phyloP scores from a whole-genome alignment of 208 protist species.

The Crithidia thermophila region DNA sequence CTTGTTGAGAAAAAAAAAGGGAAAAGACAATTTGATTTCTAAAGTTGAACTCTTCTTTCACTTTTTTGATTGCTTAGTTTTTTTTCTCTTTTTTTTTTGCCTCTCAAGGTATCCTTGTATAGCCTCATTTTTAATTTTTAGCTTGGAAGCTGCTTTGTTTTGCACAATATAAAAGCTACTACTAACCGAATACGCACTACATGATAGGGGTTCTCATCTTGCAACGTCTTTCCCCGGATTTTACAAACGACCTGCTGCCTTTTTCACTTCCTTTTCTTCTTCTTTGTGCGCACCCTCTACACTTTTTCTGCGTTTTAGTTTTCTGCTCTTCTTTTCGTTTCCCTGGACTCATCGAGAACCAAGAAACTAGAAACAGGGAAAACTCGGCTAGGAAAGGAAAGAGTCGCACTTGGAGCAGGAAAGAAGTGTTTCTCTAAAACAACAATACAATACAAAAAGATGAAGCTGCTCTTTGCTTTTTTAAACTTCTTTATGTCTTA shows the following conservation, averaged over 20 bases:
- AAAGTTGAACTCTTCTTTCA: background rate
- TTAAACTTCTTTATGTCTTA: background rate
- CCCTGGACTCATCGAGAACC: background rate
- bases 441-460: too few species aligned
- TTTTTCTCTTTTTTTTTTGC: conserved; percentile 6
- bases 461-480: background rate
- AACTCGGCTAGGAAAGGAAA: too few species aligned
- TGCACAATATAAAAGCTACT: conserved; percentile 15
- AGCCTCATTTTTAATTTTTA: background rate
- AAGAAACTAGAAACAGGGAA: background rate
- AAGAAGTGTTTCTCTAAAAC: too few species aligned
- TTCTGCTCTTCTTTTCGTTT: background rate
- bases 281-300: background rate
- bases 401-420: too few species aligned
- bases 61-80: conserved; percentile 12
- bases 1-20: background rate
- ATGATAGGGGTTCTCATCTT: conserved; percentile 8
- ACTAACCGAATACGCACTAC: conserved; percentile 4
- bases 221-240: conserved; percentile 6
- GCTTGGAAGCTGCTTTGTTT: conserved; percentile 12
- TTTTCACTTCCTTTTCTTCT: conserved; percentile 19
- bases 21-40: too few species aligned
- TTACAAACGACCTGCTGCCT: too few species aligned
- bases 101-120: background rate
- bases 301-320: conserved; percentile 12